A percentile compares a stretch with the other conserved stretches of the same genome.
Conservation (phyloP, 78 protist genomes). For the Dictyostelium purpureum region DNA sequence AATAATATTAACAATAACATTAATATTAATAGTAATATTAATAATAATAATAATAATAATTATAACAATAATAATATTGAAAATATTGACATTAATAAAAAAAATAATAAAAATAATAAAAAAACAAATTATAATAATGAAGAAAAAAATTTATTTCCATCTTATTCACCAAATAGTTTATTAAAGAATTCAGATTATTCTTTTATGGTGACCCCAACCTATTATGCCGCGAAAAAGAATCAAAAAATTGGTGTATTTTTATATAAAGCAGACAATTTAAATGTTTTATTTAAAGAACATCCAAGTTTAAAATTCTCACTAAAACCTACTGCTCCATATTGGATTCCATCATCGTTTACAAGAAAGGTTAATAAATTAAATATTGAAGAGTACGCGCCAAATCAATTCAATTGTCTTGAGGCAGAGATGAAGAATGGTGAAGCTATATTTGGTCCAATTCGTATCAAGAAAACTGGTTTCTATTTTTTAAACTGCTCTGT, state of each 20-base stretch:
- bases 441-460: conserved; percentile 52
- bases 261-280: conserved; percentile 3
- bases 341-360: conserved; percentile 52
- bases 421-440: conserved; percentile 45
- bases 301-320: conserved; percentile 31
- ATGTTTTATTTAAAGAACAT: neutral
- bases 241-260: conserved; percentile 66
- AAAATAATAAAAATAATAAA: neutral
- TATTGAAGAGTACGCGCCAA: conserved; percentile 59
- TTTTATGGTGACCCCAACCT: conserved; percentile 56
- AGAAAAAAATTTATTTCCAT: neutral
- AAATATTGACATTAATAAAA: neutral
- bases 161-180: neutral
- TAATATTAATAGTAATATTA: neutral
- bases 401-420: conserved; percentile 30
- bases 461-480: conserved; percentile 66
- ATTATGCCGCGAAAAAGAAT: conserved; percentile 68
- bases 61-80: neutral
- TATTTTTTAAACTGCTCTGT: conserved; percentile 34
- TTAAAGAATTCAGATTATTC: neutral
- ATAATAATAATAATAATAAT: neutral
- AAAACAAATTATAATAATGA: neutral
- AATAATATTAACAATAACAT: neutral
- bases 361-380: conserved; percentile 43
- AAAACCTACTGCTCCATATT: conserved; percentile 38